A percentile compares a stretch with the other conserved stretches of the same genome.
phyloP scores from a whole-genome alignment of 192 early-diverging fungal genomes.

The Diversispora epigaea region DNA sequence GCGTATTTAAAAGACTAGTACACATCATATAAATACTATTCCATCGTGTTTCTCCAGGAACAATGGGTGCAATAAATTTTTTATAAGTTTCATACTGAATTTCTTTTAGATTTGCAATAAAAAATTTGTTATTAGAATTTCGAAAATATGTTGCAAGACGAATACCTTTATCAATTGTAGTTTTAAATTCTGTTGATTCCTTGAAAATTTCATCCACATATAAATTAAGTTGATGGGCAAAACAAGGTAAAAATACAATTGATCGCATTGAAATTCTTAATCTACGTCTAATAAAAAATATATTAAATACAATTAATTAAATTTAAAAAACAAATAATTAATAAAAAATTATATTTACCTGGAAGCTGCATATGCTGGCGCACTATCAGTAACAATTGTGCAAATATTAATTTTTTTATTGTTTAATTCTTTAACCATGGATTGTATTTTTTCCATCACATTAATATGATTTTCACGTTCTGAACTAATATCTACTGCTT shows the following conservation, averaged over 20 bases:
- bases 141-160: conserved; percentile 1
- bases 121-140: conserved; percentile 14
- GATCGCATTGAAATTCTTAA: background rate
- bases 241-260: conserved; percentile 18
- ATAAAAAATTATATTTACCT: too few species aligned
- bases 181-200: conserved; percentile 6
- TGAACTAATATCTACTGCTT: too few species aligned
- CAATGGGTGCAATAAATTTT: background rate
- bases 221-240: background rate
- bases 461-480: too few species aligned
- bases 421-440: background rate
- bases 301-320: background rate
- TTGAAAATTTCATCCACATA: background rate
- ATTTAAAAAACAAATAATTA: background rate
- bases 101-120: background rate
- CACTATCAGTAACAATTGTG: conserved; percentile 19
- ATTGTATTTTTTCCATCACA: too few species aligned
- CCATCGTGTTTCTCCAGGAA: background rate
- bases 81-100: background rate
- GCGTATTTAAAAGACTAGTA: background rate
- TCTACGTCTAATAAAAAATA: conserved; percentile 2
- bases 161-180: background rate
- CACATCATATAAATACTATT: conserved; percentile 1
- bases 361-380: background rate
- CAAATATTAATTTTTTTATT: background rate